A percentile compares a stretch with the other conserved stretches of the same genome.
Evolutionary conservation across 371 early-diverging fungal species (phyloP).

Genomic region (Lichtheimia corymbifera): DNA sequence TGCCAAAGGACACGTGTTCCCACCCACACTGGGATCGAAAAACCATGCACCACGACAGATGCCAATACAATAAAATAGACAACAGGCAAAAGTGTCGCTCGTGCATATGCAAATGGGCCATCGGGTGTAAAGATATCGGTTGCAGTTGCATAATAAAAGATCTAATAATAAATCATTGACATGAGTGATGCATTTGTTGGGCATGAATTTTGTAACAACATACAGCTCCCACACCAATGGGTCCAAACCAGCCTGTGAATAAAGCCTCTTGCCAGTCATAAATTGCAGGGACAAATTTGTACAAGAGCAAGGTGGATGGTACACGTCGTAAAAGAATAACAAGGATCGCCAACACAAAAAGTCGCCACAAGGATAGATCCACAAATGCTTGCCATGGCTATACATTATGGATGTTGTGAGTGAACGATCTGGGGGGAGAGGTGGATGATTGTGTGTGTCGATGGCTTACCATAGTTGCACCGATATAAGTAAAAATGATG

Average conservation of each 20-base stretch:
- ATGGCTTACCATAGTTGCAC: constrained; percentile 65
- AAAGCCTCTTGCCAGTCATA: constrained; percentile 75
- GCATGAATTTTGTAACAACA: not conserved
- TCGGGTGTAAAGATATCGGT: constrained; percentile 30
- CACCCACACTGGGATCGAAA: constrained; percentile 58
- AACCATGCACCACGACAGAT: constrained; percentile 80
- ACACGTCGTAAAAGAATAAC: constrained; percentile 85
- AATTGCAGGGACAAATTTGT: constrained; percentile 68
- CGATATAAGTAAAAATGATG: constrained; percentile 91
- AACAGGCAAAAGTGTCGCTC: constrained; percentile 55
- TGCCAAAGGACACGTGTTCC: not conserved
- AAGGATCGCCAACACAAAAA: constrained; percentile 63
- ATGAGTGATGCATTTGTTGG: not conserved
- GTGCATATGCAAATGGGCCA: constrained; percentile 30
- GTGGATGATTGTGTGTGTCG: not conserved
- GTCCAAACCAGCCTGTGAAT: constrained; percentile 97
- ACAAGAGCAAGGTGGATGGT: constrained; percentile 70
- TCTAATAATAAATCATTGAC: not conserved
- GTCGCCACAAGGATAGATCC: constrained; percentile 61
- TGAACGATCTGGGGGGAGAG: not conserved
- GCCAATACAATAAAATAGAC: constrained; percentile 74
- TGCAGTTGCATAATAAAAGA: constrained; percentile 73
- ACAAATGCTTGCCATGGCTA: constrained; percentile 64
- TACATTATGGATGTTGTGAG: not conserved
- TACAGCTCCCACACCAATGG: constrained; percentile 84